Base-by-base conservation (phyloP, 768 basidiomycete genomes). In the Lactifluus piperatus region DNA sequence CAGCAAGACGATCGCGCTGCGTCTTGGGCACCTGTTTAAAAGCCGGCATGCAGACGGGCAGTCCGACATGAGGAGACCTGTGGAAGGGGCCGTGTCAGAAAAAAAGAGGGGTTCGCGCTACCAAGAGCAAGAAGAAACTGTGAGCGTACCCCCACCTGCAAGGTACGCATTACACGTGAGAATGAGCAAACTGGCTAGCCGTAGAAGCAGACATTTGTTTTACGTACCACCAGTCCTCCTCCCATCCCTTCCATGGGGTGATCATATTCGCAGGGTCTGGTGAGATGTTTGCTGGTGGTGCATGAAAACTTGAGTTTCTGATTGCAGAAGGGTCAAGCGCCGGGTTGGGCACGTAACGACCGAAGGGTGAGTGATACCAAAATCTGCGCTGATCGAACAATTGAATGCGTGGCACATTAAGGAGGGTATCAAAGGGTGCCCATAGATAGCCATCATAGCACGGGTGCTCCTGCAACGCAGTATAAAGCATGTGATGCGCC, bases 401-500 rank as follows among this genome's bases (percentile, higher is more conserved):
- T 53, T 77, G 70, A 8, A 79, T 69, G 30, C 79, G 77, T 13
- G 79, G 78, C 43, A 80, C 65, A 56, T 80, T 80, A 50, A 80
- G 69, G 20, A 80, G 66, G 7, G 78, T 76, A 60, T 80, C 77
- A 57, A 80, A 79, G 16, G 79, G 79, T 39, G 74, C 77, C 78
- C 79, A 79, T 16, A 80, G 73, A 64, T 79, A 79, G 5, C 79
- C 79, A 30, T 76, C 70, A 63, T 80, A 80, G 63, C 79, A 80
- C 13, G 65, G 69, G 51, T 76, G 64, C 49, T 75, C 76, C 45
- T 69, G 68, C 55, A 80, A 52, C 34, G 73, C 77, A 4, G 77
- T 80, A 62, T 77, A 77, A 10, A 80, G 69, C 78, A 79, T 80
- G 58, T 80, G 79, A 54, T 80, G 78, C 6, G 78, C 79, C 79